Base-by-base conservation (phyloP, 2,329 filamentous ascomycete genomes). In the Paecilomyces sp. region DNA sequence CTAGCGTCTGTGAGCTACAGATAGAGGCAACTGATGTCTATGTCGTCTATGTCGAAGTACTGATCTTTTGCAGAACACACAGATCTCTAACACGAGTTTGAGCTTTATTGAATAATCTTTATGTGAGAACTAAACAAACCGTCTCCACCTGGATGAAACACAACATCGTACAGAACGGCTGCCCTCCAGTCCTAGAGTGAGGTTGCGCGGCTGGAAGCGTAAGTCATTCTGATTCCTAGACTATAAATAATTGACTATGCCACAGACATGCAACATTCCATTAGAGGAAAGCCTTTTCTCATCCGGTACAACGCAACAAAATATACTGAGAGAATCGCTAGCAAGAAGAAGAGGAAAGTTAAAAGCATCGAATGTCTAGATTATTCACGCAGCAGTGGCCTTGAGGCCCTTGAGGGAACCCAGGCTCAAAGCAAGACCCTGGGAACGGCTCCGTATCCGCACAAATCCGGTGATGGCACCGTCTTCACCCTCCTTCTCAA, bases 381-480 rank as follows among this genome's bases (percentile, higher is more conserved):
- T 63, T 67, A 69, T 70, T 74, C 63, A 76, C 68, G 73, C 71
- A 58, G 73, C 62, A 56, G 73, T 72, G 78, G 93, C 94, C 80
- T 92, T 96, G 63, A 99, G 80, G 1, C 94, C 94, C 80, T 97
- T 99, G 70, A 99, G 81, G 56, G 91, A 95, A 33, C 94, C 94
- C 64, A 99, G 80, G 78, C 93, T 97, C 67, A 99, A 80, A 11
- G 94, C 94, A 71, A 99, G 81, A 55, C 94, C 94, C 79, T 99
- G 94, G 41, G 92, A 96, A 73, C 94, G 89, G 81, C 92, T 97
- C 78, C 94, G 88, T 85, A 99, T 99, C 74, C 94, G 88, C 64
- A 99, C 92, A 76, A 99, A 99, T 53, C 94, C 94, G 51, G 93
- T 97, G 64, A 99, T 93, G 5, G 92, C 91, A 25, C 94, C 94